Evolutionary conservation across 2,329 filamentous ascomycete genomes (phyloP).

Genomic region (Bipolaris bicolor): DNA sequence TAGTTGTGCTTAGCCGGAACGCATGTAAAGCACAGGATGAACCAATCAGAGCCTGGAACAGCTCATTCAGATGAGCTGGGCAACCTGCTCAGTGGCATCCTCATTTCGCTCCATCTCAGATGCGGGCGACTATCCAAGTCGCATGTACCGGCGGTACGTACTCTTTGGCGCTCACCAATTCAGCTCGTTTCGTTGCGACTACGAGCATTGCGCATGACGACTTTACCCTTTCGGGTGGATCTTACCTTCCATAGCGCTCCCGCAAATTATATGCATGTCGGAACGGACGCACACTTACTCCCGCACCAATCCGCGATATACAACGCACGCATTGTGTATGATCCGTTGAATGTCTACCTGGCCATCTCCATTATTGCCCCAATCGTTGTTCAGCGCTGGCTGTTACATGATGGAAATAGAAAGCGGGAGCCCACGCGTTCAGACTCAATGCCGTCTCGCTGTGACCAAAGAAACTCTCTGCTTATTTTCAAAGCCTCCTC

Average conservation of each 20-base stretch:
- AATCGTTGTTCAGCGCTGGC: background rate
- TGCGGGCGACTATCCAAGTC: constrained; percentile 26
- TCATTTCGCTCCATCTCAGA: constrained; percentile 28
- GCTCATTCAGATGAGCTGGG: constrained; percentile 27
- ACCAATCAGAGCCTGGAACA: constrained; percentile 41
- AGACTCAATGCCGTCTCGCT: background rate
- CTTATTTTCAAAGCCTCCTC: constrained; percentile 25
- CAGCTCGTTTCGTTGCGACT: constrained; percentile 15
- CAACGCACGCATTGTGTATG: constrained; percentile 2
- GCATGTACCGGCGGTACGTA: constrained; percentile 25
- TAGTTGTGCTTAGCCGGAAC: constrained; percentile 44
- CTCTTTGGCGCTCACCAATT: constrained; percentile 27
- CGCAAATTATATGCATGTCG: constrained; percentile 37
- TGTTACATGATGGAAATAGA: background rate
- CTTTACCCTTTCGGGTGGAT: constrained; percentile 26
- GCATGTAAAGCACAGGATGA: constrained; percentile 33
- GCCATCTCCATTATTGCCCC: background rate
- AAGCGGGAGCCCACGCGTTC: background rate
- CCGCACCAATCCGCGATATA: constrained; percentile 25
- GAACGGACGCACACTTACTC: constrained; percentile 24
- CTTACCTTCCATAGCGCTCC: constrained; percentile 37
- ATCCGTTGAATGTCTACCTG: background rate
- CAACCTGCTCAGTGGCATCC: constrained; percentile 26
- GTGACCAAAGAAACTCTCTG: constrained; percentile 17
- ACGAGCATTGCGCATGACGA: constrained; percentile 24